These are phyloP conservation scores for Kazachstania taianensis DNA, from an alignment of 805 yeast genomes.

Conservation along the genomic window DNA sequence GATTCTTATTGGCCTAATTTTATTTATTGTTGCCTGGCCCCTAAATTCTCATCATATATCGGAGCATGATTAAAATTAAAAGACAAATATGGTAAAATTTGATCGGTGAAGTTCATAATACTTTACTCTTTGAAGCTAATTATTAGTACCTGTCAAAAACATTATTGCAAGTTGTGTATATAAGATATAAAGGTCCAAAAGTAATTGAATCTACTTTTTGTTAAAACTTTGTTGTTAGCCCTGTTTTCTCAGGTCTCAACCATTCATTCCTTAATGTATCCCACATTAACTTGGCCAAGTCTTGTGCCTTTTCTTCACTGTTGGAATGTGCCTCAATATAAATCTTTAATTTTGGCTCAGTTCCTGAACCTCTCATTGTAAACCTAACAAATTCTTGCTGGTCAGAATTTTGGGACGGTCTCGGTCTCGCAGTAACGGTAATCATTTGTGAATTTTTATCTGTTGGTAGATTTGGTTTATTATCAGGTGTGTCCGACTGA, in stretches of 20 bases:
- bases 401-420: constrained; percentile 6
- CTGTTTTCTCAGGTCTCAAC: constrained; percentile 54
- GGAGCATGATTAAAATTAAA: too few species aligned
- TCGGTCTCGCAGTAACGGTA: constrained; percentile 42
- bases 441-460: constrained; percentile 80
- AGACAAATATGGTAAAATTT: too few species aligned
- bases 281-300: constrained; percentile 62
- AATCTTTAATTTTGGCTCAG: constrained; percentile 89
- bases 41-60: too few species aligned
- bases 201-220: not conserved
- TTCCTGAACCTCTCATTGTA: constrained; percentile 90
- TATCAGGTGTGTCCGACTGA: constrained; percentile 55
- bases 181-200: too few species aligned
- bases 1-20: too few species aligned
- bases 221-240: constrained; percentile 24
- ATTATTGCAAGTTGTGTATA: too few species aligned
- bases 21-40: too few species aligned
- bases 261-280: constrained; percentile 43
- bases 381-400: constrained; percentile 44
- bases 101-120: too few species aligned
- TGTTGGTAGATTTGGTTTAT: constrained; percentile 55
- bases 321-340: constrained; percentile 69
- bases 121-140: too few species aligned
- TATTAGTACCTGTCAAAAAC: too few species aligned
- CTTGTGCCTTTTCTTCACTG: constrained; percentile 37